Conservation (phyloP, 169 alveolate species). For the Eimeria mitis region DNA sequence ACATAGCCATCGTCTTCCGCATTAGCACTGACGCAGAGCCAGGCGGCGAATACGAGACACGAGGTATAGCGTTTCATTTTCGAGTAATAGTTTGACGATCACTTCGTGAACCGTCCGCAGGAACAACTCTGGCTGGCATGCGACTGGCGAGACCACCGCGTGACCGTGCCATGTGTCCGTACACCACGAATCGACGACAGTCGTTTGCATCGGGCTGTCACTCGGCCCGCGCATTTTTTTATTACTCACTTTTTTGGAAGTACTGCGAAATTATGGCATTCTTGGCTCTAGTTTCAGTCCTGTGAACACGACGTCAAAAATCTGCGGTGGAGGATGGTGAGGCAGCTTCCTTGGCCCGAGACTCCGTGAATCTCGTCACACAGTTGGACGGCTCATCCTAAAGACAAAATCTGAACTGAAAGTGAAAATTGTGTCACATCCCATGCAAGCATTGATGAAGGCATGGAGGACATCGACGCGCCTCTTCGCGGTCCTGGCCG, state of each 20-base stretch:
- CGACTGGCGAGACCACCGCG: not conserved
- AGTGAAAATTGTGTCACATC: not conserved
- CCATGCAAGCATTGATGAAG: not conserved
- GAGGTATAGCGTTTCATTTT: conserved; percentile 69
- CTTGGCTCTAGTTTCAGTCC: not conserved
- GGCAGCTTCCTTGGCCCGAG: conserved; percentile 18
- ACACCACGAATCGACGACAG: conserved; percentile 59
- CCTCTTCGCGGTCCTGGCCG: conserved; percentile 4
- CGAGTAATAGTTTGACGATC: conserved; percentile 7
- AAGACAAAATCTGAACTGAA: not conserved
- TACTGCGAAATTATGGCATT: not conserved
- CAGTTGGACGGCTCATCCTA: not conserved
- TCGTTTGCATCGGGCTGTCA: not conserved
- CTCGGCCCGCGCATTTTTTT: not conserved
- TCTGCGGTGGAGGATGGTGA: not conserved
- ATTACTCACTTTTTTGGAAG: not conserved
- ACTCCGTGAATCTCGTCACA: not conserved
- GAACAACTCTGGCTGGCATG: conserved; percentile 70
- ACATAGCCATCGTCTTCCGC: conserved; percentile 53
- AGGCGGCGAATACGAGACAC: conserved; percentile 63
- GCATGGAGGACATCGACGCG: conserved; percentile 26
- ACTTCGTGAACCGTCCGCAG: conserved; percentile 8
- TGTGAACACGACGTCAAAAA: not conserved
- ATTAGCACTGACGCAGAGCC: conserved; percentile 65
- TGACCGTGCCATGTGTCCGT: conserved; percentile 59